A percentile compares a stretch with the other conserved stretches of the same genome.
phyloP scores from a whole-genome alignment of 805 yeast genomes.

The Clavispora asparagi region DNA sequence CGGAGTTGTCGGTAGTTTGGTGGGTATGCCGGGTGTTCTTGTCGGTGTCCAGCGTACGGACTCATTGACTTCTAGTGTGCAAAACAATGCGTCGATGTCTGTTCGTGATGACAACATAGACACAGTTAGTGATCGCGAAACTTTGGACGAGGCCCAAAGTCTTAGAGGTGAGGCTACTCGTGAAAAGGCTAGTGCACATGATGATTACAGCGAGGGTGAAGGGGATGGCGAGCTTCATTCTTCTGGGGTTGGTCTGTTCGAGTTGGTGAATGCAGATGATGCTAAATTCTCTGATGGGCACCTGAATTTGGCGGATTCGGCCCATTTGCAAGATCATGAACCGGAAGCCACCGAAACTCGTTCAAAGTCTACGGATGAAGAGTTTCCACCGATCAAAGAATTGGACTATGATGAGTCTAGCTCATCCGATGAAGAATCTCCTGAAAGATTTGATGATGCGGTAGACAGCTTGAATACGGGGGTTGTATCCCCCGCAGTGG shows the following conservation, averaged over 20 bases:
- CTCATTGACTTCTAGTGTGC: slow-evolving; percentile 84
- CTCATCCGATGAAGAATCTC: slow-evolving; percentile 33
- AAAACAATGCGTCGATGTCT: slow-evolving; percentile 86
- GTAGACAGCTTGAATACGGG: slow-evolving; percentile 16
- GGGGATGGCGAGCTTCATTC: slow-evolving; percentile 36
- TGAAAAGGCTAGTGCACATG: slow-evolving; percentile 8
- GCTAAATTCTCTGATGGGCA: slow-evolving; percentile 19
- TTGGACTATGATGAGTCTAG: slow-evolving; percentile 49
- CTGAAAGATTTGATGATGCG: slow-evolving; percentile 33
- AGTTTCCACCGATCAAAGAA: slow-evolving; percentile 61
- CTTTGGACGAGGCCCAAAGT: slow-evolving; percentile 20
- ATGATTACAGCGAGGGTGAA: slow-evolving; percentile 26
- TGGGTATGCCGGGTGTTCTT: slow-evolving; percentile 41
- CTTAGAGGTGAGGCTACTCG: not conserved
- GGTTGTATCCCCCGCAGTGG: slow-evolving; percentile 19
- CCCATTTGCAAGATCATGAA: slow-evolving; percentile 6
- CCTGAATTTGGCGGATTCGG: not conserved
- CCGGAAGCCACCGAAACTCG: not conserved
- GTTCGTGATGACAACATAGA: slow-evolving; percentile 68
- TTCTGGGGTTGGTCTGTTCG: slow-evolving; percentile 49
- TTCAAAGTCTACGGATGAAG: slow-evolving; percentile 30
- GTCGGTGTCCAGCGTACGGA: slow-evolving; percentile 59
- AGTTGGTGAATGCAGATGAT: slow-evolving; percentile 50
- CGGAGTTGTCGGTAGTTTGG: slow-evolving; percentile 35
- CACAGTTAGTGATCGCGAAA: slow-evolving; percentile 39